These are phyloP conservation scores for Yarrowia sp. DNA, from an alignment of 805 yeast species.

Conservation along the genomic window DNA sequence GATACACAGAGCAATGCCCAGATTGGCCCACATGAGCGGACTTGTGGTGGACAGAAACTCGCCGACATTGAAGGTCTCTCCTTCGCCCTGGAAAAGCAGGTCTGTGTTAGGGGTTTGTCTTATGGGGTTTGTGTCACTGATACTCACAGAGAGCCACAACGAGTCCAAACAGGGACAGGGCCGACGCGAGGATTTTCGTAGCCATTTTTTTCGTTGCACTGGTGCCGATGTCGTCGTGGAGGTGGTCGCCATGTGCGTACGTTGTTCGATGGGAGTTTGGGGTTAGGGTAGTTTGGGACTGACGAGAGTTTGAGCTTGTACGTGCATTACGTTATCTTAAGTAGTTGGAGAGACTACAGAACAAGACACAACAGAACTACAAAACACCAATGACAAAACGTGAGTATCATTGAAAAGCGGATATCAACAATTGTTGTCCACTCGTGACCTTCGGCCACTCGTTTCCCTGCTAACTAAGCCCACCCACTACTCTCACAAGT, in stretches of 20 bases:
- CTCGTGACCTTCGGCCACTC: neutral
- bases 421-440: neutral
- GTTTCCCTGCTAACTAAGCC: neutral
- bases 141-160: conserved; percentile 24
- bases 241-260: neutral
- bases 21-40: conserved; percentile 95
- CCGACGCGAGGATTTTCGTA: conserved; percentile 19
- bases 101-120: conserved; percentile 25
- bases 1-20: conserved; percentile 87
- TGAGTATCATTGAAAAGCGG: neutral
- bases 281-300: neutral
- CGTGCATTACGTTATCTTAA: neutral
- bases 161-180: conserved; percentile 12
- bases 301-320: neutral
- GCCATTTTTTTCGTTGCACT: conserved; percentile 18
- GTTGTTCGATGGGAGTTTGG: conserved; percentile 6
- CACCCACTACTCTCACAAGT: conserved; percentile 52
- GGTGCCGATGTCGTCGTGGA: conserved; percentile 1
- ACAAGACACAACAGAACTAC: neutral
- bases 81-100: conserved; percentile 79
- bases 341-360: neutral
- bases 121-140: neutral
- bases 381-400: conserved; percentile 5
- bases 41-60: conserved; percentile 79
- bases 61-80: conserved; percentile 90